These are phyloP conservation scores for Xylariaceae sp. DNA, from an alignment of 2,329 filamentous ascomycete species.

Conservation along the genomic window DNA sequence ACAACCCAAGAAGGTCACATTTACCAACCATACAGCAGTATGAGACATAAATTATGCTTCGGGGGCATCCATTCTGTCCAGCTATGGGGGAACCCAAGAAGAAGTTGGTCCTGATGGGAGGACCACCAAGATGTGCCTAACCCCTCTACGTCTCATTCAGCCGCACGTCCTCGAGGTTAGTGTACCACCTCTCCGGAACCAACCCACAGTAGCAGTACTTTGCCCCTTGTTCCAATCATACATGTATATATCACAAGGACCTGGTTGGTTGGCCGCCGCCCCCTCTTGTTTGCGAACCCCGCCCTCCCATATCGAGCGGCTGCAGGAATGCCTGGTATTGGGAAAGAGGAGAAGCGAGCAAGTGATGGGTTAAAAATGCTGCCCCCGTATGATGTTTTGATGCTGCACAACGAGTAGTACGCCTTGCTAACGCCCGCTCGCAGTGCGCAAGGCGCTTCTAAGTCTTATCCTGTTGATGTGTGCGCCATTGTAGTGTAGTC, in stretches of 20 bases:
- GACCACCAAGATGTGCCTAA: slow-evolving; percentile 2
- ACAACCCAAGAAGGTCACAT: no score
- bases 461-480: slow-evolving; percentile 26
- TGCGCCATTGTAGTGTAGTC: slow-evolving; percentile 23
- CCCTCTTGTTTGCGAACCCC: slow-evolving; percentile 15
- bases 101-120: no score
- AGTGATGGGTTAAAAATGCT: no score
- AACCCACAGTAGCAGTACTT: no score
- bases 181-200: slow-evolving; percentile 6
- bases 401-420: slow-evolving; percentile 23
- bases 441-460: slow-evolving; percentile 26
- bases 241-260: no score
- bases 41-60: slow-evolving; percentile 1
- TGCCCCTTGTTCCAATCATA: no score
- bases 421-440: slow-evolving; percentile 20
- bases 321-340: slow-evolving; percentile 12
- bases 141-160: no score
- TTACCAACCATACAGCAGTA: no score
- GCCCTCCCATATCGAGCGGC: no score
- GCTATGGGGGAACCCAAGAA: slow-evolving; percentile 8
- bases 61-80: slow-evolving; percentile 8
- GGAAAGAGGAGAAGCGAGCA: slow-evolving; percentile 17
- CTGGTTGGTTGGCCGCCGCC: slow-evolving; percentile 2
- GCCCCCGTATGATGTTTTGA: no score
- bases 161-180: no score